Conservation (phyloP, 2,329 filamentous ascomycete species). For the Pseudogymnoascus sp. region DNA sequence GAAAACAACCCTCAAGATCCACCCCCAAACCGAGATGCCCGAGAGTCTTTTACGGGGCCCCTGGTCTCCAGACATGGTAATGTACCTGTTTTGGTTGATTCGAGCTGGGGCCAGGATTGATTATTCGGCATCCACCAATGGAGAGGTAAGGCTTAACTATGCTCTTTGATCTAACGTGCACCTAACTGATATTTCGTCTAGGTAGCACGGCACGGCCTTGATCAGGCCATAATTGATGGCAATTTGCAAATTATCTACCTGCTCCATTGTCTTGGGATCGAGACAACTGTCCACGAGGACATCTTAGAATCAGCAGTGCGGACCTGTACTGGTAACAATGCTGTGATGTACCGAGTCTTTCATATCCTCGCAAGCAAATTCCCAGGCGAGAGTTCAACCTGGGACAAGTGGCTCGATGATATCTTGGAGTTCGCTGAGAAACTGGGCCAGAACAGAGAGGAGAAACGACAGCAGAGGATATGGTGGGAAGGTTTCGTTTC, state of each 20-base stretch:
- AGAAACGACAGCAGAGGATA: neutral
- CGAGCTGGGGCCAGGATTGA: constrained; percentile 24
- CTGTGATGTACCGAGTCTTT: neutral
- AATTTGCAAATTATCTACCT: constrained; percentile 11
- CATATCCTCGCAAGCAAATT: neutral
- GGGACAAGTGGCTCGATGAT: constrained; percentile 1
- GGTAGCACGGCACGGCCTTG: constrained; percentile 11
- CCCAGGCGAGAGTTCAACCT: neutral
- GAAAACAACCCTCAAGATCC: neutral
- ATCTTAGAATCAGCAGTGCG: constrained; percentile 3
- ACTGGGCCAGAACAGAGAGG: neutral
- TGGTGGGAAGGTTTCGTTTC: constrained; percentile 4
- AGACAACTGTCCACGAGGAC: neutral
- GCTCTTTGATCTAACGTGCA: neutral
- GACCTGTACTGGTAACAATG: neutral
- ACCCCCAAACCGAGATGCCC: constrained; percentile 19
- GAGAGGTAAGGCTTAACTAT: constrained; percentile 21
- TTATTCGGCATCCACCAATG: constrained; percentile 22
- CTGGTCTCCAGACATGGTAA: constrained; percentile 23
- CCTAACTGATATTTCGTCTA: neutral
- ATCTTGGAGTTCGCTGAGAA: neutral
- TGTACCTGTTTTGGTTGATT: constrained; percentile 25
- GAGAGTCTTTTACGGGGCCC: constrained; percentile 25
- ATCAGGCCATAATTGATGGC: constrained; percentile 9
- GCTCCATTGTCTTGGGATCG: constrained; percentile 10